Evolutionary conservation across 1,284 basidiomycete genomes (phyloP).

Genomic region (Rhizoctonia solani): DNA sequence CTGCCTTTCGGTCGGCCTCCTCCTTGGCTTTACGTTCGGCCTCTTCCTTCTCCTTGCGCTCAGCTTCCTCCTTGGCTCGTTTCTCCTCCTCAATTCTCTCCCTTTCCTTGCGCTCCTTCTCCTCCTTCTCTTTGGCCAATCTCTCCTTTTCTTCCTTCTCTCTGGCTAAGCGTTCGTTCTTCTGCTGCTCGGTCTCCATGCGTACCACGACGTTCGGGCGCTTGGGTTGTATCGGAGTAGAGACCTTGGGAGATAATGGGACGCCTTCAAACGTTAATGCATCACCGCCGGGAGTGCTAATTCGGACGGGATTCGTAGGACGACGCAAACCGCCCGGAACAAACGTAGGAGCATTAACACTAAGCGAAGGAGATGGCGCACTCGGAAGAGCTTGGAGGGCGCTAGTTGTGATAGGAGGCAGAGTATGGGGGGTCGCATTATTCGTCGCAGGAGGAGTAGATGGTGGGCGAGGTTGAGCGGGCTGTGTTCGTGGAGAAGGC

Average conservation of each 20-base stretch:
- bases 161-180: conserved; percentile 47
- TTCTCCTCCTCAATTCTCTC: no score
- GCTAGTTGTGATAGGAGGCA: conserved; percentile 10
- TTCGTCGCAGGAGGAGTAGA: conserved; percentile 35
- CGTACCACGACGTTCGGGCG: conserved; percentile 47
- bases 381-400: conserved; percentile 3
- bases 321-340: conserved; percentile 32
- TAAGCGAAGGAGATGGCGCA: conserved; percentile 24
- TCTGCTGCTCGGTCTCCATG: conserved; percentile 55
- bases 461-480: conserved; percentile 38
- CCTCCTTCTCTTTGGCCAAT: conserved; percentile 41
- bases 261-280: conserved; percentile 37
- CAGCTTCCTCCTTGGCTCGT: conserved; percentile 58
- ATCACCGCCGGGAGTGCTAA: conserved; percentile 47
- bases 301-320: conserved; percentile 42
- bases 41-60: no score
- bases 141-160: conserved; percentile 41
- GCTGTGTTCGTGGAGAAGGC: conserved; percentile 39
- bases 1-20: conserved; percentile 42
- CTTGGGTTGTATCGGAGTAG: conserved; percentile 42
- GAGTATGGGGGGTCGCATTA: background rate
- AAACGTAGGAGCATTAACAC: conserved; percentile 35
- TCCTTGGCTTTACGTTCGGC: no score
- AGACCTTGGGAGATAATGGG: conserved; percentile 42
- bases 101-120: conserved; percentile 42